phyloP scores from a whole-genome alignment of 352 stramenopile species.

The Pythium myriotylum region DNA sequence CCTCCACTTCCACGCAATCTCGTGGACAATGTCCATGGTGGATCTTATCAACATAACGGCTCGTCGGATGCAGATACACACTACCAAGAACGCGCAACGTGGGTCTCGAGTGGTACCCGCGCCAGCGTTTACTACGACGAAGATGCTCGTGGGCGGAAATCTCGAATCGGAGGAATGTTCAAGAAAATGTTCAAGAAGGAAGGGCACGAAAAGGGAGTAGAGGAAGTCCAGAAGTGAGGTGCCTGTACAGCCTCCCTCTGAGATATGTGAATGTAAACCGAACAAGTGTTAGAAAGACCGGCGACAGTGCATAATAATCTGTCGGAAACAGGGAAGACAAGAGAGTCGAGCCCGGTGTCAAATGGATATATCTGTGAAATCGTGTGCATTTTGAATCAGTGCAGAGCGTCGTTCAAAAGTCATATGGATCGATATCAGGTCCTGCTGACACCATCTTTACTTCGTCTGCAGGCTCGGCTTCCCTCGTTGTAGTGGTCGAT shows the following conservation, averaged over 20 bases:
- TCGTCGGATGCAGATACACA: constrained; percentile 15
- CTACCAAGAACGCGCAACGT: constrained; percentile 32
- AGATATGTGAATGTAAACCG: not conserved
- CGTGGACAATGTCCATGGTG: constrained; percentile 26
- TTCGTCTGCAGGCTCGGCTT: constrained; percentile 19
- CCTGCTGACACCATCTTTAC: not conserved
- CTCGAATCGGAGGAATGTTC: constrained; percentile 83
- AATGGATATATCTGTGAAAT: constrained; percentile 29
- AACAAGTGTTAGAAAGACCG: constrained; percentile 16
- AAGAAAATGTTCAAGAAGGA: constrained; percentile 93
- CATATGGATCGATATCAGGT: constrained; percentile 29
- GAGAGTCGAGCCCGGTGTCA: constrained; percentile 9
- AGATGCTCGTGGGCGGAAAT: constrained; percentile 64
- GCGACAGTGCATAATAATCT: not conserved
- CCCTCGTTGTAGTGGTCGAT: constrained; percentile 7
- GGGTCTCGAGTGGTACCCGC: constrained; percentile 33
- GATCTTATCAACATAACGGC: constrained; percentile 17
- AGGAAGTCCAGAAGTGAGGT: constrained; percentile 8
- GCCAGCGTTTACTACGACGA: constrained; percentile 70
- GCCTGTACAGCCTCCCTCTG: no score
- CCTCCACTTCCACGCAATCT: constrained; percentile 29
- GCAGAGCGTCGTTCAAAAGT: constrained; percentile 21
- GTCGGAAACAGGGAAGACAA: not conserved
- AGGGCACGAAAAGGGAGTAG: constrained; percentile 11
- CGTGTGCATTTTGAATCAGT: constrained; percentile 4